A percentile compares a stretch with the other conserved stretches of the same genome.
Evolutionary conservation across 257 asterid species (phyloP).

Genomic region (Petrea volubilis): DNA sequence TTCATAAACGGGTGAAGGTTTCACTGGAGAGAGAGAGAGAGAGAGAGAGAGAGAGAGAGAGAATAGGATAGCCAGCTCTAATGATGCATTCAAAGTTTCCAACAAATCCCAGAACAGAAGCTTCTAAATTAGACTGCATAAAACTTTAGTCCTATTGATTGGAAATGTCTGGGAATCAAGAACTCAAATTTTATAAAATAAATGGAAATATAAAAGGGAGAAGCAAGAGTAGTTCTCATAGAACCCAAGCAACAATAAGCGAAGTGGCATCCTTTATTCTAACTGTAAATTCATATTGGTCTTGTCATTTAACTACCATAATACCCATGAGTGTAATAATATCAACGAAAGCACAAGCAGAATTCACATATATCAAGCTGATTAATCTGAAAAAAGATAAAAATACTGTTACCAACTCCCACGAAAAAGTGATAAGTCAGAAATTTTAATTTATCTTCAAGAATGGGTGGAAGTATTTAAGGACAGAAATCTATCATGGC

Average conservation of each 20-base stretch:
- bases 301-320: neutral
- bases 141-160: neutral
- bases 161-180: neutral
- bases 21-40: neutral
- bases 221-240: neutral
- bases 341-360: neutral
- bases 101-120: conserved; percentile 3
- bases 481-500: neutral
- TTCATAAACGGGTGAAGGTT: neutral
- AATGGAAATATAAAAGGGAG: neutral
- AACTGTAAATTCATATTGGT: neutral
- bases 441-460: neutral
- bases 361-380: neutral
- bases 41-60: neutral
- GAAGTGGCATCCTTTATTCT: neutral
- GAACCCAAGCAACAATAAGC: neutral
- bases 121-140: neutral
- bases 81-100: neutral
- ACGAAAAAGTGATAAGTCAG: neutral
- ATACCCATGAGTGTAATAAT: neutral
- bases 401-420: neutral
- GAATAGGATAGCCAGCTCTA: neutral
- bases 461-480: conserved; percentile 1
- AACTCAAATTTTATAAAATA: neutral
- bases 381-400: too few species aligned